These are phyloP conservation scores for Alternaria sp. DNA, from an alignment of 2,329 filamentous ascomycete genomes.

Conservation along the genomic window DNA sequence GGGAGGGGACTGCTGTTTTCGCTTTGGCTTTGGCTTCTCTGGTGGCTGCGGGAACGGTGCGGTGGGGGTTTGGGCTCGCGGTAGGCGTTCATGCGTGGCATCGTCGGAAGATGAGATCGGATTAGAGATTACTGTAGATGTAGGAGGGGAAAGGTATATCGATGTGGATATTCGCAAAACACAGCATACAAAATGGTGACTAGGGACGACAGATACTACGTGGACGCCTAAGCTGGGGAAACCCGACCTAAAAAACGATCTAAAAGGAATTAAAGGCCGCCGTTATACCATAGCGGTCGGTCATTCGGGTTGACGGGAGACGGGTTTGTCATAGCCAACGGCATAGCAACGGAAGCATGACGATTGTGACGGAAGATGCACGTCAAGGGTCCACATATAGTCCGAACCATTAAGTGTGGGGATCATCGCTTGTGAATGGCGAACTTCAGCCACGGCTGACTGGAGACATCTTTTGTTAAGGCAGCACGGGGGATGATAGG, in stretches of 20 bases:
- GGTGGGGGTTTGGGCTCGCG: slow-evolving; percentile 14
- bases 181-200: background rate
- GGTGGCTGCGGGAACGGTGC: slow-evolving; percentile 6
- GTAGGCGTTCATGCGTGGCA: slow-evolving; percentile 11
- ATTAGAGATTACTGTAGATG: too few species aligned
- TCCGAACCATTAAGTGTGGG: background rate
- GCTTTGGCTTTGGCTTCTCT: background rate
- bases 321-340: background rate
- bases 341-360: background rate
- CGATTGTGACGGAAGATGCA: slow-evolving; percentile 11
- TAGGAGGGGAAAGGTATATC: background rate
- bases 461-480: background rate
- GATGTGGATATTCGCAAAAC: background rate
- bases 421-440: background rate
- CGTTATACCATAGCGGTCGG: background rate
- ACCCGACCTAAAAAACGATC: background rate
- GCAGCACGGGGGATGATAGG: background rate
- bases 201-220: background rate
- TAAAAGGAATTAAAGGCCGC: background rate
- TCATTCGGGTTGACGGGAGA: background rate
- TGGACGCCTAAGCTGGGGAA: background rate
- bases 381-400: slow-evolving; percentile 5
- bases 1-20: background rate
- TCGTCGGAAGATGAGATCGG: background rate
- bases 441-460: background rate